These are phyloP conservation scores for Boletus edulis DNA, from an alignment of 768 basidiomycete species.

Conservation along the genomic window DNA sequence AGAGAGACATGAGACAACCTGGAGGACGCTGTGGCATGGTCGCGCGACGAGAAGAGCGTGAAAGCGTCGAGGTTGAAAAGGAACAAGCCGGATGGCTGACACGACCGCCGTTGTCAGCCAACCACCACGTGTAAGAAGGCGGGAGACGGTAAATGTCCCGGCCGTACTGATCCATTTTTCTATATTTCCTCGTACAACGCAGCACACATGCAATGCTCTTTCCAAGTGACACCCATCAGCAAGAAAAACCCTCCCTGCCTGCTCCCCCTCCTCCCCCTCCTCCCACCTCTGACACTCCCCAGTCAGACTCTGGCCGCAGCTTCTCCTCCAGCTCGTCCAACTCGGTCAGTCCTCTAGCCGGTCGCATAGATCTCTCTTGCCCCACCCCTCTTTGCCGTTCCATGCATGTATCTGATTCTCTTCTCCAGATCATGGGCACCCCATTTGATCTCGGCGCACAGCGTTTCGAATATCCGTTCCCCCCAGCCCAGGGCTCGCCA, in stretches of 20 bases:
- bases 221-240: conserved; percentile 17
- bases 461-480: conserved; percentile 34
- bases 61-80: no score
- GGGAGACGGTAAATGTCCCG: conserved; percentile 3
- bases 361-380: no score
- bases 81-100: no score
- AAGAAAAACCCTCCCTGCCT: neutral
- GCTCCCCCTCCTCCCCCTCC: neutral
- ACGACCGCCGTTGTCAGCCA: no score
- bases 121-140: neutral
- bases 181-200: conserved; percentile 1
- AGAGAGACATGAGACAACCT: conserved; percentile 13
- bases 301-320: conserved; percentile 31
- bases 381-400: no score
- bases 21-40: no score
- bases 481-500: conserved; percentile 28
- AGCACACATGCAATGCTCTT: conserved; percentile 18
- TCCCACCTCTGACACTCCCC: conserved; percentile 16
- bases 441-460: conserved; percentile 34
- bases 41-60: no score
- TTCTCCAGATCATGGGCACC: conserved; percentile 30
- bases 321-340: conserved; percentile 30
- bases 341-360: conserved; percentile 24
- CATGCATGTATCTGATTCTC: no score
- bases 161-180: neutral